Percentiles rank a stretch among this genome's conserved stretches.
phyloP scores from a whole-genome alignment of 2,329 filamentous ascomycete genomes.

The Rugonectria rugulosa region DNA sequence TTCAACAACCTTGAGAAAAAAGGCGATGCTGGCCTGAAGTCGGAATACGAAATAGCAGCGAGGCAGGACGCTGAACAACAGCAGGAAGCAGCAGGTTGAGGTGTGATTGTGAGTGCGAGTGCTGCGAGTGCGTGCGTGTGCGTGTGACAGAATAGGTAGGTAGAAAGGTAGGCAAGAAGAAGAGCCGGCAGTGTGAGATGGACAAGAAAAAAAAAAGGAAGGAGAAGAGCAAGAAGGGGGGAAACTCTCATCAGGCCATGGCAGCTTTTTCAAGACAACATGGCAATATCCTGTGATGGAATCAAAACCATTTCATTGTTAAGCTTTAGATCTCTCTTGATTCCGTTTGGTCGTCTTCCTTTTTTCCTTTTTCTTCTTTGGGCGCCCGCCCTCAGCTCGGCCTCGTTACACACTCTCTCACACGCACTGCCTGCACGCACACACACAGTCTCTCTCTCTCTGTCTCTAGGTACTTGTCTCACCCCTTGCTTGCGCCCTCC shows the following conservation, averaged over 20 bases:
- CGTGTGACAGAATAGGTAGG: too few relatives aligned
- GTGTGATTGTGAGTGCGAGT: too few relatives aligned
- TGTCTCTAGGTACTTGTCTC: too few relatives aligned
- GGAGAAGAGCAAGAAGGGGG: neutral
- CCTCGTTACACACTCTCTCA: neutral
- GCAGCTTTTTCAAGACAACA: slow-evolving; percentile 13
- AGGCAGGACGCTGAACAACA: too few relatives aligned
- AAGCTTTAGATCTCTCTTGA: slow-evolving; percentile 14
- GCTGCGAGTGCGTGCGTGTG: too few relatives aligned
- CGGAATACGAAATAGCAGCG: too few relatives aligned
- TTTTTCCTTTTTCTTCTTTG: neutral
- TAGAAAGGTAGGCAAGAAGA: neutral
- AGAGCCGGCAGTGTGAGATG: neutral
- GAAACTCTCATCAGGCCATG: slow-evolving; percentile 5
- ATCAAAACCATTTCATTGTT: slow-evolving; percentile 14
- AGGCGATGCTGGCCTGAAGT: too few relatives aligned
- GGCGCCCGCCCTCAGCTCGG: neutral
- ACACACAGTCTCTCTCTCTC: too few relatives aligned
- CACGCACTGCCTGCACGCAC: neutral
- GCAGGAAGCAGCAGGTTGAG: too few relatives aligned
- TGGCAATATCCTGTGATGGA: neutral
- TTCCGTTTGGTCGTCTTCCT: slow-evolving; percentile 10
- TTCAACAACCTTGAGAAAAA: too few relatives aligned
- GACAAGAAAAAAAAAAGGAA: neutral
- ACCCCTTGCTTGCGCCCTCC: too few relatives aligned